Base-by-base conservation (phyloP, 805 yeast species). In the Candida cerambycidarum region DNA sequence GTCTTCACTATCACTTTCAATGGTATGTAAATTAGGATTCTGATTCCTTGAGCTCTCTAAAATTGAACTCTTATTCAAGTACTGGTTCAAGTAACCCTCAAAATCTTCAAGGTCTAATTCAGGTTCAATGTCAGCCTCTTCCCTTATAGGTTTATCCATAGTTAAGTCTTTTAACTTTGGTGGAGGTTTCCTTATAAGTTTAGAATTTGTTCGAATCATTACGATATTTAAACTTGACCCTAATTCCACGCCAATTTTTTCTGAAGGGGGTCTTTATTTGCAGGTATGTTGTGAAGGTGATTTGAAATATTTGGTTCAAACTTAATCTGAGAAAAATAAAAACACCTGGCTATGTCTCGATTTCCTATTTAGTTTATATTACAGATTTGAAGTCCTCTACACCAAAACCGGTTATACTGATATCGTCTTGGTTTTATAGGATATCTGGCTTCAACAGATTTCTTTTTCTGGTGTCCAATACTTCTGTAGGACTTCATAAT, bases 11-110 rank as follows among this genome's bases (percentile, higher is more conserved):
- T 39, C 42, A 12, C 39, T 41, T 10, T 39, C 36, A 17, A 36
- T 14, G 1, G 61, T 59, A 14, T 53, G 61, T n/a, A 59, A 44
- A 43, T 59, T 59, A 12, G 64, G 64, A 44, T 59, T 58, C 16
- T 52, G 56, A n/a, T 41, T 41, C 44, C 64, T 44, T 34, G 53
- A 57, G 23, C 51, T 50, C 38, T 36, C 45, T 27, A 58, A 49
- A 19, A 56, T 53, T 23, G 62, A 58, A 5, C 61, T 55, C 38
- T 52, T 47, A 27, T 48, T 47, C 19, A 58, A 47, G 36, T 54
- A 57, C 8, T 55, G 46, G 34, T 55, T 55, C 19, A 56, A 50
- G 32, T 46, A 48, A 15, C 39, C 28, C 9, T 19, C 37, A 17
- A 32, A 34, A 18, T 40, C 24, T 13, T 23, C 27, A 13, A 44